Evolutionary conservation across 352 stramenopile species (phyloP), one percentile per base, ranked within the genome.

Genomic region (Phytopythium montanum): DNA sequence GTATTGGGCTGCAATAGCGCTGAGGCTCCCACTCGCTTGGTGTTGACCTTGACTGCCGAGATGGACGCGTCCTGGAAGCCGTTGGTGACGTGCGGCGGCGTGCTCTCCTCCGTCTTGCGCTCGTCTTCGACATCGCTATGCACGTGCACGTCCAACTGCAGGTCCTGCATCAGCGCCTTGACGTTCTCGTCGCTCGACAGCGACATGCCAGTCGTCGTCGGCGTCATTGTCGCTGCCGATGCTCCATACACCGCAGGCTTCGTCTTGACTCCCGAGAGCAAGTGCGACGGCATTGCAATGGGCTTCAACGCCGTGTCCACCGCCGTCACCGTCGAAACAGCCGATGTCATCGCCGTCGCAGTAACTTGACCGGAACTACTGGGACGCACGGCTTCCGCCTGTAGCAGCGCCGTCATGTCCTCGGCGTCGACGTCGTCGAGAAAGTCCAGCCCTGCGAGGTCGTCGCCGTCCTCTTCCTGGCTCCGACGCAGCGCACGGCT

Each of bases 101-200:
- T 81, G 36, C 66, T 81, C 55, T 87, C 76, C 38, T 87, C 78
- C 9, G 72, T 86, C 60, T 88, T 85, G 28, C 41, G 46, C 62
- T 87, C 78, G 53, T 85, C 62, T 0, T 60, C 61, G 14, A 61
- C 66, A 2, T 39, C 46, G 41, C 69, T 56, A 1, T 50, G 61
- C 13, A 60, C 56, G 4, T 68, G 54, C 23, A 70, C 18, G 14
- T 86, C 63, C 36, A 92, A 50, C 9, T 80, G 48, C 54, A 87
- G 56, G 41, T 81, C 71, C 44, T 74, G 60, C 69, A 91, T 81
- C 48, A 91, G 36, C 44, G 66, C 73, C 13, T 75, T 51, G 5
- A 89, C 79, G 33, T 59, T 55, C 0, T 57, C 67, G n/a, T 88
- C 79, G 16, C 57, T 72, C 12, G 65, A 69, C 21, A 86, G 33